Evolutionary conservation across 2,329 filamentous ascomycete genomes (phyloP).

Genomic region (Diaporthe helianthi): DNA sequence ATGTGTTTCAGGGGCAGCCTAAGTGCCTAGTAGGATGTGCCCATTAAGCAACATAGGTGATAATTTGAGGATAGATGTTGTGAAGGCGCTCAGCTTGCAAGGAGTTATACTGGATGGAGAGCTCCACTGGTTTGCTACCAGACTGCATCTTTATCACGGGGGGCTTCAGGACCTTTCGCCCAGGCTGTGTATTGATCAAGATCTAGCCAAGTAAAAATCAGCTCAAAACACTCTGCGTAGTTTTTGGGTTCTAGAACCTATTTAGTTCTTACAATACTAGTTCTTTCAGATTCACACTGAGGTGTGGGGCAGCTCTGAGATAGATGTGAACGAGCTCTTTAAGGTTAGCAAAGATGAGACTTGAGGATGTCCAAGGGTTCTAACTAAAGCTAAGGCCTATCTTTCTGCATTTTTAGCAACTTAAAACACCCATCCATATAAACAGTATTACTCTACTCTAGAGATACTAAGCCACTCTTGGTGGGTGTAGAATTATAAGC

Average conservation of each 20-base stretch:
- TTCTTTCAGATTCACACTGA: no score
- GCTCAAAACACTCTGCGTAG: no score
- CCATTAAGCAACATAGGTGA: neutral
- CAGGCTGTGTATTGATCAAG: neutral
- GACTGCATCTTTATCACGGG: neutral
- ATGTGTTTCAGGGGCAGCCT: accelerated
- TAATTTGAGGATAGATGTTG: neutral
- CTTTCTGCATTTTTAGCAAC: neutral
- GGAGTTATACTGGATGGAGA: no score
- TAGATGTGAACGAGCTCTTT: neutral
- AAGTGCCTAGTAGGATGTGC: no score
- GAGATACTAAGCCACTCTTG: neutral
- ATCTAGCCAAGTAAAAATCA: neutral
- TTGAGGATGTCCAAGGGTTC: no score
- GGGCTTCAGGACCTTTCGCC: neutral
- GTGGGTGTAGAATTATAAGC: neutral
- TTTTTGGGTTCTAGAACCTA: no score
- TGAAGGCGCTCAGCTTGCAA: no score
- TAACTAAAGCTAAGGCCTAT: neutral
- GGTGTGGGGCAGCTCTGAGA: no score
- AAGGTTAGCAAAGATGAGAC: neutral
- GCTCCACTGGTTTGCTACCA: neutral
- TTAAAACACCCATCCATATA: no score
- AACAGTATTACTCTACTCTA: no score
- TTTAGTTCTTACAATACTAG: no score